Evolutionary conservation across 2,329 filamentous ascomycete species (phyloP).

Genomic region (Pezizomycotina sp.): DNA sequence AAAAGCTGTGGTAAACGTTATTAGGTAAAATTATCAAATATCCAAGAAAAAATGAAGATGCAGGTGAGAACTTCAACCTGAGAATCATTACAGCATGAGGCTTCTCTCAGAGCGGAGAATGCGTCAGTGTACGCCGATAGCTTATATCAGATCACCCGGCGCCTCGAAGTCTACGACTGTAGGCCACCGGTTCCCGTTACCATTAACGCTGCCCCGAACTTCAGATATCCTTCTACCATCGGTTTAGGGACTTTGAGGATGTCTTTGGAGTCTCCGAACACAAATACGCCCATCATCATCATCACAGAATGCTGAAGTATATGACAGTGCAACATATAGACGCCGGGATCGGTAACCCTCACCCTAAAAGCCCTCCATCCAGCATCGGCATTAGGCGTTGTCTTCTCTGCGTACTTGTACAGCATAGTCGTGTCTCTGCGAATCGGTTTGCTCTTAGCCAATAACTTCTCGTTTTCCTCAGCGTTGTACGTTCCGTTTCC

Average conservation of each 20-base stretch:
- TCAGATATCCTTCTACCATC: conserved; percentile 31
- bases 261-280: conserved; percentile 30
- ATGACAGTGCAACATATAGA: conserved; percentile 49
- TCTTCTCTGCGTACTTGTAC: conserved; percentile 37
- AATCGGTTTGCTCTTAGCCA: conserved; percentile 29
- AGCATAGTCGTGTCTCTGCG: conserved; percentile 38
- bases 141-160: too few relatives aligned
- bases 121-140: too few relatives aligned
- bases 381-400: conserved; percentile 30
- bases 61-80: too few relatives aligned
- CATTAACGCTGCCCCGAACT: too few relatives aligned
- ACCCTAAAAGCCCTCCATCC: conserved; percentile 48
- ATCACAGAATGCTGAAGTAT: conserved; percentile 43
- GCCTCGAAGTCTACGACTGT: too few relatives aligned
- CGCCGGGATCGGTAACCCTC: conserved; percentile 37
- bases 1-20: too few relatives aligned
- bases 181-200: too few relatives aligned
- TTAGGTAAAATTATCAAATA: too few relatives aligned
- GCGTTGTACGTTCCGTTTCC: conserved; percentile 40
- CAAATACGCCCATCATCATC: conserved; percentile 35
- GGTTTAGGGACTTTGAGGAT: conserved; percentile 29
- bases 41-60: too few relatives aligned
- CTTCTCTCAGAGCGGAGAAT: too few relatives aligned
- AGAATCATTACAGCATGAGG: too few relatives aligned
- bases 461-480: conserved; percentile 36